phyloP scores from a whole-genome alignment of 129 eudicot species.

The Flaveria trinervia region DNA sequence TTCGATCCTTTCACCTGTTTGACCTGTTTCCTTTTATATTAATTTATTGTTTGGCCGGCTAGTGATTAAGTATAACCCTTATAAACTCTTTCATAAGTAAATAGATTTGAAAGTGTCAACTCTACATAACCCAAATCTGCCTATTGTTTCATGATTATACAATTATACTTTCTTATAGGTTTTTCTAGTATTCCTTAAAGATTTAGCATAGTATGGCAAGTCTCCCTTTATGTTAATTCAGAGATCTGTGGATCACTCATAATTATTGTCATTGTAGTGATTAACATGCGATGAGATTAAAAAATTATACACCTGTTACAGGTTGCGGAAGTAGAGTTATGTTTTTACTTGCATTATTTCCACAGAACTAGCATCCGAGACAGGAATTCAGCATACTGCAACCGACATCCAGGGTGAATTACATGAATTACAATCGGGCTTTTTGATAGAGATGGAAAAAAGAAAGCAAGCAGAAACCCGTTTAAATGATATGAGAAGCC shows the following conservation, averaged over 20 bases:
- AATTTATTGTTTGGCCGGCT: neutral
- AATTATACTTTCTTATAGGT: neutral
- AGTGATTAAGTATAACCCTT: neutral
- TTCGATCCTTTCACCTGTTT: neutral
- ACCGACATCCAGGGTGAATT: conserved; percentile 69
- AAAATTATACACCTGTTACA: neutral
- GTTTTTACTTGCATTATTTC: conserved; percentile 19
- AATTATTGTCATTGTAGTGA: neutral
- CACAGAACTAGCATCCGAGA: conserved; percentile 76
- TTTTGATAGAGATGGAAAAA: conserved; percentile 76
- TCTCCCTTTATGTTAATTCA: neutral
- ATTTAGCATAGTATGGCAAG: neutral
- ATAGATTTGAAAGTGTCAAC: neutral
- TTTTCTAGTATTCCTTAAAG: neutral
- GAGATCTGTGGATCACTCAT: neutral
- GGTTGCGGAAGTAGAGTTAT: neutral
- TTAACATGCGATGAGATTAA: conserved; percentile 2
- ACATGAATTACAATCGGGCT: conserved; percentile 56
- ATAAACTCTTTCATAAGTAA: neutral
- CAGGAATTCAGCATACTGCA: conserved; percentile 50
- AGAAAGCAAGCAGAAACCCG: conserved; percentile 78
- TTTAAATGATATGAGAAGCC: conserved; percentile 51
- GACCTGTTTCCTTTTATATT: neutral
- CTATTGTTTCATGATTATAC: conserved; percentile 3
- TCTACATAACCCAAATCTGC: neutral